A percentile compares a stretch with the other conserved stretches of the same genome.
Conservation (phyloP, 768 basidiomycete species). For the Boletus coccyginus region DNA sequence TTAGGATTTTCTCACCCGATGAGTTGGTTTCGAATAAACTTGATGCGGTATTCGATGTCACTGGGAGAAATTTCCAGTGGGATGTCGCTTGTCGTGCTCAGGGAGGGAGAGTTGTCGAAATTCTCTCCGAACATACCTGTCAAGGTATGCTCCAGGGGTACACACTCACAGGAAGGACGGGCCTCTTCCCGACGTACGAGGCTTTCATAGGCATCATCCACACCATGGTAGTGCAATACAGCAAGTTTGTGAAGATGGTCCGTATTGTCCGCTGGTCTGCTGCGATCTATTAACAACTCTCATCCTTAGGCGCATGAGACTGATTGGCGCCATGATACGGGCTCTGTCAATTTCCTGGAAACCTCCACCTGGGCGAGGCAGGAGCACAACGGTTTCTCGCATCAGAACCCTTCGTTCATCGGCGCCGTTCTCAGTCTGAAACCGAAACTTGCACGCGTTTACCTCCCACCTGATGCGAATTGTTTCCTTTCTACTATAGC, state of each 20-base stretch:
- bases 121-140: constrained; percentile 85
- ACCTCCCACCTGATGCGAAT: constrained; percentile 89
- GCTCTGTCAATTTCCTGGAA: constrained; percentile 83
- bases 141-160: constrained; percentile 93
- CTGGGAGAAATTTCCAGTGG: constrained; percentile 82
- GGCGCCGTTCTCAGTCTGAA: constrained; percentile 83
- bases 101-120: constrained; percentile 85
- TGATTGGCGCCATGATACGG: constrained; percentile 66
- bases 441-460: constrained; percentile 66
- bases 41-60: constrained; percentile 70
- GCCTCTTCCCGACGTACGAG: constrained; percentile 87
- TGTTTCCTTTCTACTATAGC: constrained; percentile 80
- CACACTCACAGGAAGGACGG: constrained; percentile 83
- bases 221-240: constrained; percentile 89
- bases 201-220: constrained; percentile 88
- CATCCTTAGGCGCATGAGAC: constrained; percentile 49
- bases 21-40: constrained; percentile 88
- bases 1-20: constrained; percentile 91
- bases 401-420: constrained; percentile 86
- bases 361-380: constrained; percentile 85
- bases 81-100: constrained; percentile 62
- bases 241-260: constrained; percentile 86
- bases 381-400: constrained; percentile 88
- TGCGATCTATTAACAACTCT: background rate
- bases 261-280: constrained; percentile 8